Base-by-base conservation (phyloP, 2,329 filamentous ascomycete genomes). In the Sclerotinia borealis region DNA sequence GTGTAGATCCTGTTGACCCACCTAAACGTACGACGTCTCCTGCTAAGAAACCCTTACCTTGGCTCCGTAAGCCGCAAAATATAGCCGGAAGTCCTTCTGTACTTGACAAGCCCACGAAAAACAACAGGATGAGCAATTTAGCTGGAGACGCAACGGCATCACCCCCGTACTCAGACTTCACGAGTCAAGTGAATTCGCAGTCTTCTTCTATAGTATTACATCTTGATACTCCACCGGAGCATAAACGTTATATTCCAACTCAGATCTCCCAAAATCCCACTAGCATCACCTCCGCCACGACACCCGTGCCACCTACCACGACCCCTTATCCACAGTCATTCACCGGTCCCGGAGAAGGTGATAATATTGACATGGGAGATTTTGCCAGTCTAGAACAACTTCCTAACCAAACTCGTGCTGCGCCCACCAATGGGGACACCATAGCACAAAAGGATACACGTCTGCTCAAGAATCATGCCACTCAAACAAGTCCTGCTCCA, bases 1-100 rank as follows among this genome's bases (percentile, higher is more conserved):
- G 7, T 3, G 4, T 29, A 4, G 29, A 56, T 0, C 19, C 54
- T 45, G 13, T 31, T 45, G 13, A 15, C 27, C 19, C 19, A 13
- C 29, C 54, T 19, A 15, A 56, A 34, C 27, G 9, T 34, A 15
- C 39, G 5, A 56, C 27, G 1, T 43, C 65, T 13, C n/a, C 64
- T 8, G 58, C 59, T 1, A 72, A 64, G 52, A 68, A 66, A 36
- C 65, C 69, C 29, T 64, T 72, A 49, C 72, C 68, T 34, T 73
- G 72, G 72, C 65, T 73, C 43, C 67, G 68, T 22, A 72, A 68
- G 54, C 49, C 54, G 9, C 64, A 66, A 36, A 22, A 59, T 13
- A 64, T 64, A 52, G 59, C 63, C 25, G 63, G 64, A 50, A 9
- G 56, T 10, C 25, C 66, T 41, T 61, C 61, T 10, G 11, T 37